phyloP scores from a whole-genome alignment of 768 basidiomycete genomes.

The Kwoniella mangroviensis region DNA sequence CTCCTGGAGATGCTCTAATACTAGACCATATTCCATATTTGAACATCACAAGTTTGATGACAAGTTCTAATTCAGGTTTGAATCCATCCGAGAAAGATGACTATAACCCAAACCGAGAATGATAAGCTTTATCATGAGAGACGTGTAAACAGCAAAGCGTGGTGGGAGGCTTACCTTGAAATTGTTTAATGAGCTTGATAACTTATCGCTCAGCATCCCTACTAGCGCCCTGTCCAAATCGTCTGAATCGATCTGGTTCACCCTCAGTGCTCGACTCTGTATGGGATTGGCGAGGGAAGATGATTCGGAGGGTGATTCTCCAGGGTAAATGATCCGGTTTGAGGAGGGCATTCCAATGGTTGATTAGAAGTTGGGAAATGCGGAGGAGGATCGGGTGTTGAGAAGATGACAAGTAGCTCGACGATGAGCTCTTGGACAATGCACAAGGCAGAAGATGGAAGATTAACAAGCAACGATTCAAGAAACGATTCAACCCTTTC shows the following conservation, averaged over 20 bases:
- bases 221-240: constrained; percentile 87
- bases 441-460: not conserved
- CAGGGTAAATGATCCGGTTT: constrained; percentile 10
- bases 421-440: not conserved
- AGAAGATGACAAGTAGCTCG: not conserved
- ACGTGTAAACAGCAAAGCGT: not conserved
- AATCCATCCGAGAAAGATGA: constrained; percentile 66
- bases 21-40: constrained; percentile 32
- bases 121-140: not conserved
- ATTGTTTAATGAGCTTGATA: constrained; percentile 71
- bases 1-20: constrained; percentile 46
- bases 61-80: constrained; percentile 73
- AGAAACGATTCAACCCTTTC: not conserved
- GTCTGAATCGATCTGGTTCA: constrained; percentile 89
- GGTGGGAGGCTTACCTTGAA: constrained; percentile 65
- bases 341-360: not conserved
- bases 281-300: constrained; percentile 5
- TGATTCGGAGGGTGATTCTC: constrained; percentile 21
- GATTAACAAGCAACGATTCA: not conserved
- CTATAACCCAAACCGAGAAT: constrained; percentile 57
- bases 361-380: not conserved
- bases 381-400: not conserved
- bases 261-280: constrained; percentile 61
- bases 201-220: constrained; percentile 77
- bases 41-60: constrained; percentile 47